Conservation (phyloP, 2,329 filamentous ascomycete genomes). For the Penicillium sp. region DNA sequence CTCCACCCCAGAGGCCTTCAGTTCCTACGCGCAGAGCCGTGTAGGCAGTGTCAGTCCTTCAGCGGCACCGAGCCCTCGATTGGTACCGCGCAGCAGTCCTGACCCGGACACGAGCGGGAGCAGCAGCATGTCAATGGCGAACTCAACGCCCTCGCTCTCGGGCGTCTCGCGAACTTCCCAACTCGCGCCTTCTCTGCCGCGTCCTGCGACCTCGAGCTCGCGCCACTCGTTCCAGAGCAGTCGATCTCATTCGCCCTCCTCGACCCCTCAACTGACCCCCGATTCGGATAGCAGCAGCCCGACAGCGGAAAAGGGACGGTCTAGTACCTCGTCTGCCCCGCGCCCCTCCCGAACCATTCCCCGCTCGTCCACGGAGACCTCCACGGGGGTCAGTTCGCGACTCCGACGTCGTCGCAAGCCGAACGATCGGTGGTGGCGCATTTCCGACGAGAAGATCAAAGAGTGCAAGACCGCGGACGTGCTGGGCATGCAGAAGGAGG, state of each 20-base stretch:
- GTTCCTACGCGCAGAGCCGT: constrained; percentile 63
- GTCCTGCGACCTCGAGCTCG: constrained; percentile 30
- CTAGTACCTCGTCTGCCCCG: constrained; percentile 24
- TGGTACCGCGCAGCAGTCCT: constrained; percentile 35
- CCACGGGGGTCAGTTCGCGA: constrained; percentile 30
- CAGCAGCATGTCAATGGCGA: constrained; percentile 30
- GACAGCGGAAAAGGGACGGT: constrained; percentile 22
- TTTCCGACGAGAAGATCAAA: constrained; percentile 94
- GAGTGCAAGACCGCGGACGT: constrained; percentile 91
- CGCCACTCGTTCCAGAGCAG: constrained; percentile 33
- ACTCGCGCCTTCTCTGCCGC: constrained; percentile 18
- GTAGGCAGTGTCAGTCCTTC: constrained; percentile 52
- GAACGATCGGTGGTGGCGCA: constrained; percentile 88
- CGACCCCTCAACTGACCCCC: constrained; percentile 22
- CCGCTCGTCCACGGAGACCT: constrained; percentile 22
- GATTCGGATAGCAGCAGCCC: constrained; percentile 25
- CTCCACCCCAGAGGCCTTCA: constrained; percentile 75
- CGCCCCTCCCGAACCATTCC: constrained; percentile 23
- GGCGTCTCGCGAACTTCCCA: constrained; percentile 23
- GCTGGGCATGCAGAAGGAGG: constrained; percentile 86
- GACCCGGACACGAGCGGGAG: constrained; percentile 28
- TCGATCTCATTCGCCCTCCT: constrained; percentile 22
- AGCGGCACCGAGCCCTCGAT: constrained; percentile 45
- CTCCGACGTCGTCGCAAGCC: constrained; percentile 56
- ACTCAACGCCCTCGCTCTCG: constrained; percentile 35